Conservation (phyloP, 768 basidiomycete genomes). For the Tricholoma saponaceum region DNA sequence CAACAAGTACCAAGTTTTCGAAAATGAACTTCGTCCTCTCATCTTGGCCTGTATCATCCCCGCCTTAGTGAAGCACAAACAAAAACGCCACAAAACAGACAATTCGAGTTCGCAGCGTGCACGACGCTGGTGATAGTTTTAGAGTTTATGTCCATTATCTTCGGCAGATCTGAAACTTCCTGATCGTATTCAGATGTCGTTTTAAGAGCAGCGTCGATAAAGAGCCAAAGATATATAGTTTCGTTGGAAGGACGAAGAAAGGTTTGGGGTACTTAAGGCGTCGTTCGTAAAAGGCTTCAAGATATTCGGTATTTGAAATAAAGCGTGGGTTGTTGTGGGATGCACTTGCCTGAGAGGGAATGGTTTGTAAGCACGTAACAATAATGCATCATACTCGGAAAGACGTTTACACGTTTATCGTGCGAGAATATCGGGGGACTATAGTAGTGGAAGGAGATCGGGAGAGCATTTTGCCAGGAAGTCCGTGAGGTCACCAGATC, state of each 20-base stretch:
- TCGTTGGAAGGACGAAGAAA: not conserved
- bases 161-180: slow-evolving; percentile 37
- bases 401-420: too few relatives aligned
- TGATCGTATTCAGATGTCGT: slow-evolving; percentile 29
- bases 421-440: too few relatives aligned
- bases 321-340: not conserved
- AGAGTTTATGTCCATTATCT: slow-evolving; percentile 36
- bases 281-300: too few relatives aligned
- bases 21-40: slow-evolving; percentile 42
- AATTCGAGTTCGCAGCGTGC: slow-evolving; percentile 34
- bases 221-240: not conserved
- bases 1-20: slow-evolving; percentile 31
- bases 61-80: not conserved
- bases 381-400: too few relatives aligned
- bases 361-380: not conserved
- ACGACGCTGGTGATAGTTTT: slow-evolving; percentile 40
- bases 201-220: slow-evolving; percentile 18
- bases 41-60: slow-evolving; percentile 26
- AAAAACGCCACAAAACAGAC: slow-evolving; percentile 21
- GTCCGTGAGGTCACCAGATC: too few relatives aligned
- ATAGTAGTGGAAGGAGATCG: too few relatives aligned
- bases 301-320: too few relatives aligned
- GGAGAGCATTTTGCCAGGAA: too few relatives aligned
- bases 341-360: not conserved
- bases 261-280: not conserved